A percentile compares a stretch with the other conserved stretches of the same genome.
Evolutionary conservation across 495 filamentous ascomycete species (phyloP).

Genomic region (Margaritispora aquatica): DNA sequence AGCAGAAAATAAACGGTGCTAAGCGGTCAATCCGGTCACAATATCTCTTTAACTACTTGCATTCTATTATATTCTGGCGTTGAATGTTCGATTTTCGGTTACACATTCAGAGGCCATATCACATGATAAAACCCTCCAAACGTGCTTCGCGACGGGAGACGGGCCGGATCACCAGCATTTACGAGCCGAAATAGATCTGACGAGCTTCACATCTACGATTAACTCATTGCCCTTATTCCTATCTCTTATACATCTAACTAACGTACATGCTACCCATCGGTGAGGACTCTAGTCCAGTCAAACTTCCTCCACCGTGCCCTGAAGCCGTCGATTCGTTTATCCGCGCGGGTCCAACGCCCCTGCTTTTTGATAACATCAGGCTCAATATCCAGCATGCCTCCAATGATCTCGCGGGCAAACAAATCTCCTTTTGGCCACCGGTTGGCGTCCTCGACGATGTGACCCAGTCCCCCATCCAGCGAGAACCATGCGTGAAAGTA

Average conservation of each 20-base stretch:
- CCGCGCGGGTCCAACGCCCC: constrained; percentile 75
- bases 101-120: neutral
- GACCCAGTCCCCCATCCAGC: constrained; percentile 85
- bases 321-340: constrained; percentile 67
- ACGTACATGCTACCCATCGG: constrained; percentile 31
- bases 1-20: neutral
- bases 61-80: neutral
- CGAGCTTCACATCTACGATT: neutral
- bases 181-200: neutral
- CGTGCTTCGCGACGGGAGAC: neutral
- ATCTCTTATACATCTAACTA: constrained; percentile 1
- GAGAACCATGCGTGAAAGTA: constrained; percentile 98
- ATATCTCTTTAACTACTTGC: neutral
- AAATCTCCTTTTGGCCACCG: constrained; percentile 90
- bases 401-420: constrained; percentile 87
- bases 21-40: neutral
- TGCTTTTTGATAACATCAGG: constrained; percentile 85
- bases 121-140: neutral
- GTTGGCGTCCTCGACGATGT: constrained; percentile 82
- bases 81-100: neutral
- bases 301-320: constrained; percentile 84
- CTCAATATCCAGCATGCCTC: constrained; percentile 84
- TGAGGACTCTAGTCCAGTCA: constrained; percentile 88
- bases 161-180: neutral
- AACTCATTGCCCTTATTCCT: neutral